These are phyloP conservation scores for Aspergillus sp. DNA, from an alignment of 2,329 filamentous ascomycete genomes.

Conservation along the genomic window DNA sequence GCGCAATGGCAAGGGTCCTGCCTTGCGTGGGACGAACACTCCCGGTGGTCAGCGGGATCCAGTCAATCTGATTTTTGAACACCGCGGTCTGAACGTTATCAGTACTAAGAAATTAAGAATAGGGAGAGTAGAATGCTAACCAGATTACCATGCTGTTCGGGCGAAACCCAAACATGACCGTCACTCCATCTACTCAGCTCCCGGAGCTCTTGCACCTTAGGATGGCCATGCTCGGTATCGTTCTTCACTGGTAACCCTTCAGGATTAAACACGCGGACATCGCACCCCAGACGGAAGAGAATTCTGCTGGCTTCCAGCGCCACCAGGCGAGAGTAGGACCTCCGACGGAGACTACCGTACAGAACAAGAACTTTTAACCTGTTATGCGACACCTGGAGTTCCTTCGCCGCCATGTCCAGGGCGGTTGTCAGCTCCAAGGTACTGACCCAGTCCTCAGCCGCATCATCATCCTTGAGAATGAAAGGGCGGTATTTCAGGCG, in stretches of 20 bases:
- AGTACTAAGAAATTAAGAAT: not conserved
- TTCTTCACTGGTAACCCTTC: conserved; percentile 62
- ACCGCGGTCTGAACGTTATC: conserved; percentile 53
- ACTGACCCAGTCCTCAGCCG: conserved; percentile 56
- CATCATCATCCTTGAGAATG: conserved; percentile 37
- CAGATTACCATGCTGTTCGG: conserved; percentile 42
- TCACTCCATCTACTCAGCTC: conserved; percentile 52
- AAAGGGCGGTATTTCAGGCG: conserved; percentile 59
- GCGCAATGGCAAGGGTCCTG: conserved; percentile 61
- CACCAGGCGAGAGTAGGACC: not conserved
- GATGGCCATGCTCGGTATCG: not conserved
- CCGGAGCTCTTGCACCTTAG: conserved; percentile 49
- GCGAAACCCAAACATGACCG: too few relatives aligned
- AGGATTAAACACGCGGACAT: conserved; percentile 54
- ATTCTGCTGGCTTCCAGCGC: not conserved
- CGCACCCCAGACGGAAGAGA: not conserved
- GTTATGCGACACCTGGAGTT: conserved; percentile 20
- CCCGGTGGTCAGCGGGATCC: conserved; percentile 64
- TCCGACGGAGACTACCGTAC: not conserved
- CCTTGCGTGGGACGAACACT: conserved; percentile 67
- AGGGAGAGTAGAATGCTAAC: conserved; percentile 28
- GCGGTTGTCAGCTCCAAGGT: conserved; percentile 56
- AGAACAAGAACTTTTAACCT: conserved; percentile 57
- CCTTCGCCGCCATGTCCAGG: conserved; percentile 20
- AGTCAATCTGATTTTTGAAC: conserved; percentile 71